Evolutionary conservation across 2,329 filamentous ascomycete genomes (phyloP), one percentile per base, ranked within the genome.

Genomic region (Penicillium sp.): DNA sequence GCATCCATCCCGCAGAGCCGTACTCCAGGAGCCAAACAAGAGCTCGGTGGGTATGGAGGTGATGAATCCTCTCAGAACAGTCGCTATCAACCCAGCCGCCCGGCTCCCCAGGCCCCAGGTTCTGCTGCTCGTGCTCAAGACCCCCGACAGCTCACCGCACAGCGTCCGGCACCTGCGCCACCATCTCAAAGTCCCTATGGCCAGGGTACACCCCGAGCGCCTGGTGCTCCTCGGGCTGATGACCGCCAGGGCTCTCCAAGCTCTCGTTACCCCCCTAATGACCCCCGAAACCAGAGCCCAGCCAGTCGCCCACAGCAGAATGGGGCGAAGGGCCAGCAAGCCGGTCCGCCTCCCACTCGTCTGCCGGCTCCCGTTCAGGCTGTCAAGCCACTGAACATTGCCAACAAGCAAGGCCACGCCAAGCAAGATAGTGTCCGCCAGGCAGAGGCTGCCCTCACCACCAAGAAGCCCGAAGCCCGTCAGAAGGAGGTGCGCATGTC

Each of bases 401-500:
- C 84, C 10, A 80, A 84, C 55, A 92, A 92, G 76, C 83, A 84
- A 58, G 60, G 69, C 13, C 65, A 57, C 67, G 79, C 68, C 59
- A 70, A 82, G 78, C 64, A 78, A 54, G 90, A 94, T 68, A 83
- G 88, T 29, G 86, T 96, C 63, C 95, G 94, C 78, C 90, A 92
- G 66, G 92, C 93, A 4, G 92, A 97, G 73, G 88, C 89, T 49
- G 92, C 92, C 9, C 83, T 97, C 52, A 93, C 90, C 14, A 93
- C 90, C 14, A 88, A 93, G 67, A 94, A 96, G 24, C 75, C 87
- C 3, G 75, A 86, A 29, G 86, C 92, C 66, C 87, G 90, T 58
- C 87, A 90, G 75, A 92, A 96, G 77, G 94, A 97, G 76, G 91
- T 94, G 46, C 91, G 94, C 70, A 97, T 99, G 92, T 97, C 93